These are phyloP conservation scores for Ricinus communis DNA, from an alignment of 345 rosid genomes.

Conservation along the genomic window DNA sequence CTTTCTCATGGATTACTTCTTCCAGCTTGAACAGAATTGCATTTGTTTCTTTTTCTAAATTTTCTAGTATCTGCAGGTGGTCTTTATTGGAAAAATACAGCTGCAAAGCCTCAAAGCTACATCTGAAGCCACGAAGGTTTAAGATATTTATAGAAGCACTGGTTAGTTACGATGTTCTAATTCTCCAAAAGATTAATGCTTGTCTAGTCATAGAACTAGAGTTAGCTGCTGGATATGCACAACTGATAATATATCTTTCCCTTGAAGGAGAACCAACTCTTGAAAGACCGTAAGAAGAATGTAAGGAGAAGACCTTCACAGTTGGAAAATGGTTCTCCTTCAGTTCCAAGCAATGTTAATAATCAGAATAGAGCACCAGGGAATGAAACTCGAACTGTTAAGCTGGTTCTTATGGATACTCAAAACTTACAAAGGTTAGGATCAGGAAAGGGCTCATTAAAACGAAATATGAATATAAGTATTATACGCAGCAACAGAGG, in stretches of 20 bases:
- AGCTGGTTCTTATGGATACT: slow-evolving; percentile 68
- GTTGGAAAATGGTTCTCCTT: slow-evolving; percentile 66
- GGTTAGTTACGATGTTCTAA: slow-evolving; percentile 56
- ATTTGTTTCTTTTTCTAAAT: slow-evolving; percentile 1
- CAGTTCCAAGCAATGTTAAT: slow-evolving; percentile 52
- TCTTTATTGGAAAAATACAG: slow-evolving; percentile 95
- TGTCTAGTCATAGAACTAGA: slow-evolving; percentile 19
- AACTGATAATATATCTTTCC: slow-evolving; percentile 29
- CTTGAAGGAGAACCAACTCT: slow-evolving; percentile 89
- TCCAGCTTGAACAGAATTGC: background rate
- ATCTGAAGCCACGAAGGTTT: slow-evolving; percentile 90
- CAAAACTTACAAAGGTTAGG: slow-evolving; percentile 78
- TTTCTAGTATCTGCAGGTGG: slow-evolving; percentile 69
- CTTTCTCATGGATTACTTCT: background rate
- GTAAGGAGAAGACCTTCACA: slow-evolving; percentile 66
- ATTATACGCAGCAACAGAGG: slow-evolving; percentile 61
- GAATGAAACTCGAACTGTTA: slow-evolving; percentile 59
- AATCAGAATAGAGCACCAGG: slow-evolving; percentile 66
- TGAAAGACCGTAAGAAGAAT: slow-evolving; percentile 90
- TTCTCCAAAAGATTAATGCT: slow-evolving; percentile 11
- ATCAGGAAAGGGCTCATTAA: slow-evolving; percentile 63
- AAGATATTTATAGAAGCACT: slow-evolving; percentile 91
- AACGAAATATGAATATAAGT: slow-evolving; percentile 57
- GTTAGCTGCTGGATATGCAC: slow-evolving; percentile 23
- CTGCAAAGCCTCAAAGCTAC: slow-evolving; percentile 99